A percentile compares a stretch with the other conserved stretches of the same genome.
These are phyloP conservation scores for Angomonas ambiguus DNA, from an alignment of 208 protist genomes.

Conservation along the genomic window DNA sequence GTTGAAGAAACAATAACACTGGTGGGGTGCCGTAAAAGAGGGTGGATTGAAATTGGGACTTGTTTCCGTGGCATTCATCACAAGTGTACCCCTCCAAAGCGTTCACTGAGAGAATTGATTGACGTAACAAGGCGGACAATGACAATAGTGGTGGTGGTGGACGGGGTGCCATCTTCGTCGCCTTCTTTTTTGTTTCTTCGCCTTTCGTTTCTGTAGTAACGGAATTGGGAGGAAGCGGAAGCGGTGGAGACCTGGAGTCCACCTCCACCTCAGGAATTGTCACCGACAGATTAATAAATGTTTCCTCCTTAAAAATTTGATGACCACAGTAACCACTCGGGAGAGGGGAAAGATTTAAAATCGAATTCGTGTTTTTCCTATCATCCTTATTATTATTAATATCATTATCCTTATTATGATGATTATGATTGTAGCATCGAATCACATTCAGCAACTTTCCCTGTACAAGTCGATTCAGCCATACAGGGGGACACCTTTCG, in stretches of 20 bases:
- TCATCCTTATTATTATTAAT: conserved; percentile 16
- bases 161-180: no score
- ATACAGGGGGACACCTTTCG: conserved; percentile 5
- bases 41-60: conserved; percentile 47
- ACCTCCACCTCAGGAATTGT: conserved; percentile 19
- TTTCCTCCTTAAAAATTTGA: conserved; percentile 68
- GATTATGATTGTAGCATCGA: no score
- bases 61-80: conserved; percentile 41
- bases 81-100: conserved; percentile 58
- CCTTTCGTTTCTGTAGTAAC: not conserved
- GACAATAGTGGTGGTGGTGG: no score
- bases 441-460: conserved; percentile 77
- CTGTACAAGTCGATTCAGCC: conserved; percentile 62
- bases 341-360: no score
- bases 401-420: not conserved
- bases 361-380: no score
- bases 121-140: not conserved
- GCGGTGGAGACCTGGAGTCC: conserved; percentile 7
- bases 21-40: conserved; percentile 55
- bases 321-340: conserved; percentile 65
- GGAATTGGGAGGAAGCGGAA: not conserved
- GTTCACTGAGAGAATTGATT: conserved; percentile 18
- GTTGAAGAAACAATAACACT: conserved; percentile 53
- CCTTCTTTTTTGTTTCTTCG: not conserved
- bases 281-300: conserved; percentile 65